Evolutionary conservation across 202 grass and related monocot genomes (phyloP).

Genomic region (Setaria italica): DNA sequence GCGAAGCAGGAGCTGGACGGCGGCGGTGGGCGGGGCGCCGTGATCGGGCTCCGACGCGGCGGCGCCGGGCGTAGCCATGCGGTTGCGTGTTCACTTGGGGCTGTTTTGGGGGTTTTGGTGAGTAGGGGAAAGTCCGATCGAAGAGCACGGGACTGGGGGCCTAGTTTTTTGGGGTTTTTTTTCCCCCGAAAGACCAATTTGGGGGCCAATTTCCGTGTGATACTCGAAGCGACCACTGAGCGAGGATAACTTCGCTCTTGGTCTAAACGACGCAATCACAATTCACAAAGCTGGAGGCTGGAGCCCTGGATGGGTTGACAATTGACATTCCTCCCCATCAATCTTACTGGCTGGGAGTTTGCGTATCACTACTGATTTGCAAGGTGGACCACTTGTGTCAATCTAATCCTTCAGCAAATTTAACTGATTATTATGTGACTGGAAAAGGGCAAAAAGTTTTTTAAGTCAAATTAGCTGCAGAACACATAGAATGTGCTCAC

Average conservation of each 20-base stretch:
- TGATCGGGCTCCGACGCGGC: not conserved
- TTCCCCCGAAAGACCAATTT: not conserved
- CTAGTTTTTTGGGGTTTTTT: not conserved
- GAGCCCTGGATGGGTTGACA: not conserved
- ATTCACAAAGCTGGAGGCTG: too few species aligned
- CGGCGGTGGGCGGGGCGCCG: not conserved
- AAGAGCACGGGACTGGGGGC: not conserved
- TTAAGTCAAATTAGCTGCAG: too few species aligned
- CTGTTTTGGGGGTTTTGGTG: not conserved
- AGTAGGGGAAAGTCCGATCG: not conserved
- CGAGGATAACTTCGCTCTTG: too few species aligned
- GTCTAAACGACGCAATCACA: too few species aligned
- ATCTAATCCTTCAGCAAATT: not conserved
- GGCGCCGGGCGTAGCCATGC: not conserved
- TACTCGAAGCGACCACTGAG: too few species aligned
- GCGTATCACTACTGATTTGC: not conserved
- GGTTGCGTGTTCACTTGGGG: not conserved
- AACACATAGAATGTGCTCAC: too few species aligned
- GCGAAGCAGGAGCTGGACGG: not conserved
- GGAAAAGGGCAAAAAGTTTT: too few species aligned
- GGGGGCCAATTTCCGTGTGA: too few species aligned
- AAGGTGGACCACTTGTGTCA: not conserved
- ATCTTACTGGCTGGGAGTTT: not conserved
- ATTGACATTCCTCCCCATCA: not conserved
- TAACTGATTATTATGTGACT: not conserved